Percentiles rank a stretch among this genome's conserved stretches.
phyloP scores from a whole-genome alignment of 2,329 filamentous ascomycete genomes.

The Amylocarpus encephaloides region DNA sequence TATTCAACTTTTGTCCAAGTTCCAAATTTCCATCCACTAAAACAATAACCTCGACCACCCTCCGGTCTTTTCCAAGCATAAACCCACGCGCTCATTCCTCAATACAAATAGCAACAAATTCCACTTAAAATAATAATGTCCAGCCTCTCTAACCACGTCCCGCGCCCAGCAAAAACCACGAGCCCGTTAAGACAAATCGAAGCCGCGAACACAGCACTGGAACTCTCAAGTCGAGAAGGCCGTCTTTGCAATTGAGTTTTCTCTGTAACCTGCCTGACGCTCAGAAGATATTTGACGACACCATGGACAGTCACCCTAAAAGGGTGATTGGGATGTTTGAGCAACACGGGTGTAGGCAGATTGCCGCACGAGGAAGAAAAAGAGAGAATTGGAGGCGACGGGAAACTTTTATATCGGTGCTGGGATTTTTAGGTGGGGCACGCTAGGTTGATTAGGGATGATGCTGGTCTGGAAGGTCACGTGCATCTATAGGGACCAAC shows the following conservation, averaged over 20 bases:
- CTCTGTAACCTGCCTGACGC: conserved; percentile 34
- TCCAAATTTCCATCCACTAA: background rate
- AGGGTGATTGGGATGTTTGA: conserved; percentile 25
- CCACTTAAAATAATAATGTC: conserved; percentile 37
- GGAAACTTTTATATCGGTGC: background rate
- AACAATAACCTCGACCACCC: background rate
- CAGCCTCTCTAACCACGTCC: conserved; percentile 41
- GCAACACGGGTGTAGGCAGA: conserved; percentile 30
- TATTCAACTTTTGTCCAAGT: background rate
- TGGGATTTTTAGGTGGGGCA: background rate
- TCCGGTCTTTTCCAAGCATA: background rate
- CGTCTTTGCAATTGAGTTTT: conserved; percentile 66
- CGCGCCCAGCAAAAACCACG: conserved; percentile 23
- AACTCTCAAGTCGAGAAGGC: conserved; percentile 41
- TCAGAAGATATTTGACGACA: conserved; percentile 28
- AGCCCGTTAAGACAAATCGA: conserved; percentile 27
- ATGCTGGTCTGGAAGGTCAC: background rate
- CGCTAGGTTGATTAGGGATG: conserved; percentile 1
- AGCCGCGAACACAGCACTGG: conserved; percentile 28
- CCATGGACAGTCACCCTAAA: conserved; percentile 20
- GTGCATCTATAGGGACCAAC: too few species aligned
- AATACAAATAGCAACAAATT: conserved; percentile 2
- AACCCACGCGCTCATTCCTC: conserved; percentile 1
- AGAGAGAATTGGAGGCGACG: background rate
- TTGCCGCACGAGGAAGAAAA: conserved; percentile 31